These are phyloP conservation scores for Tetrapisispora iriomotensis DNA, from an alignment of 805 yeast species.

Conservation along the genomic window DNA sequence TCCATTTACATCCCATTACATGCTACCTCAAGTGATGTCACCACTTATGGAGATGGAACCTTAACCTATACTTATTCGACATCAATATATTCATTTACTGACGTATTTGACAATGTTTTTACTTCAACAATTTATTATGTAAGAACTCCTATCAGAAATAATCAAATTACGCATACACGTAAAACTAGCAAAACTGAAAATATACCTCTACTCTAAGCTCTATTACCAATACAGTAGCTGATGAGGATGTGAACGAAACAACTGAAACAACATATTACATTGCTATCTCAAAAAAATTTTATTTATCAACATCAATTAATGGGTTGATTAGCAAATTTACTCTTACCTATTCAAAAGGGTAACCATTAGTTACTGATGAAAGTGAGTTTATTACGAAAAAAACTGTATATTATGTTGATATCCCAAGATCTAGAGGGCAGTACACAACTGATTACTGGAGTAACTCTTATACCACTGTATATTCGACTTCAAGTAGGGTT, in stretches of 20 bases:
- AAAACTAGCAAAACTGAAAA: not conserved
- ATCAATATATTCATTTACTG: constrained; percentile 5
- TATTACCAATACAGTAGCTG: not conserved
- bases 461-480: not conserved
- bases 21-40: not conserved
- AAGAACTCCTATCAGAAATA: constrained; percentile 6
- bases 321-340: not conserved
- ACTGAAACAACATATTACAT: constrained; percentile 1
- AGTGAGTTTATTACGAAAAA: constrained; percentile 2
- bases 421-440: constrained; percentile 1
- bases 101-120: constrained; percentile 7
- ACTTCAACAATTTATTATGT: constrained; percentile 8
- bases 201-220: not conserved
- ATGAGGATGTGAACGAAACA: constrained; percentile 1
- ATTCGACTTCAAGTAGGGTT: not conserved
- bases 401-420: constrained; percentile 7
- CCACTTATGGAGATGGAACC: not conserved
- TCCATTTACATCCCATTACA: constrained; percentile 1
- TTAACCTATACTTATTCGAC: constrained; percentile 2
- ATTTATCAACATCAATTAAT: not conserved
- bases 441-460: constrained; percentile 1
- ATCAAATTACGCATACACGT: not conserved
- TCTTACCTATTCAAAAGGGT: constrained; percentile 2
- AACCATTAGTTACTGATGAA: not conserved
- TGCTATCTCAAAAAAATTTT: constrained; percentile 1